Evolutionary conservation across 164 flowering plant species (phyloP), one percentile per base, ranked within the genome.

Genomic region (Vitis labrusca): DNA sequence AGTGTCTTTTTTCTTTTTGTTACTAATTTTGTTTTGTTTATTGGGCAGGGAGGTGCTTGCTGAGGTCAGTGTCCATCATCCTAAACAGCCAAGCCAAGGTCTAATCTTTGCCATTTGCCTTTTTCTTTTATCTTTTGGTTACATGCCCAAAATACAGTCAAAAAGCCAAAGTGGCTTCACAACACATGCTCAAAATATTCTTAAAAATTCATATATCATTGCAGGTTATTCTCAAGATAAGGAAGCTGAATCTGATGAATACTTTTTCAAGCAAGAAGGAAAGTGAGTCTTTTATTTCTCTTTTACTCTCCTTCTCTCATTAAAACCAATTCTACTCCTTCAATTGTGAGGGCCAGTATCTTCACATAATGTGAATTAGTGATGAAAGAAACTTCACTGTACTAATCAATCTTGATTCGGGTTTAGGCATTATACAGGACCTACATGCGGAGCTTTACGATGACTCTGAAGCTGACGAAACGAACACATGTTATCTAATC

Each of bases 11-110:
- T 9, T 63, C 56, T 29, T 2, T 17, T n/a, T 9, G 30, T 16
- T 29, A 37, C 44, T 37, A 6, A 44, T 61, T 66, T 59, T 44
- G 59, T 30, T 16, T 10, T 48, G 59, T 6, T 57, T 23, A 52
- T n/a, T 69, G 14, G 67, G 77, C 86, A 91, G 98, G 96, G 27
- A 81, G 83, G 53, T 79, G 76, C 81, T 67, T 65, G 79, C 61
- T 69, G 52, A 89, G 88, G 73, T 80, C 80, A 52, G 92, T 91
- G 48, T 85, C 92, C 1, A 65, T 90, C 62, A 47, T 72, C 63
- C 82, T 89, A 16, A 81, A 81, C 75, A 77, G 61, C 15, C 86
- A 90, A 68, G 85, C 86, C 14, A 87, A 91, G 97, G 98, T 93
- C 49, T 30, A 76, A 16, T 54, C 3, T 59, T 1, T 16, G 30